Evolutionary conservation across 345 rosid species (phyloP), one percentile per base, ranked within the genome.

Genomic region (Eucalyptus tenuipes): DNA sequence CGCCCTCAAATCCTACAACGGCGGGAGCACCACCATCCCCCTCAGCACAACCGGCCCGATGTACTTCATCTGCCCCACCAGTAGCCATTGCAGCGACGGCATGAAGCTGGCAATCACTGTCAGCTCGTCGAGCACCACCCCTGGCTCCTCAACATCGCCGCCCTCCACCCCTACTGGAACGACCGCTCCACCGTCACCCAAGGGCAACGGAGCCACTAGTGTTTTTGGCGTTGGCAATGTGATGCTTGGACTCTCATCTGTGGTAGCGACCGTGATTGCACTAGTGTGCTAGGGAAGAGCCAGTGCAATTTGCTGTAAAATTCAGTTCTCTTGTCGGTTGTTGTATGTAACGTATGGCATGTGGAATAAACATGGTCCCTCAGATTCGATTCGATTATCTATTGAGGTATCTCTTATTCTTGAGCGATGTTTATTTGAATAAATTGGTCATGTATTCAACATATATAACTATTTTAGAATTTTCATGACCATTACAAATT

Each of bases 31-130:
- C 7, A 89, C 66, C 11, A 29, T 91, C 33, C 16, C 86, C 33
- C 88, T 95, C 7, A 47, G 85, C 18, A 50, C 15, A 7, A 0
- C 93, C 5, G 97, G 97, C 40, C 1, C 90, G 0, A 86, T n/a
- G 90, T 92, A 93, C 85, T 95, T 95, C 92, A 88, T 93, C 33
- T 95, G 97, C 86, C 93, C 97, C n/a, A 88, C 93, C 0, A 0
- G 2, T 0, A 94, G 95, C 47, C 96, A 95, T 47, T 95, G 95
- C 50, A 7, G 66, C 22, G 20, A 82, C 2, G 97, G 96, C 87
- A 95, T 95, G 97, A 95, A 93, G 91, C 89, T 95, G 4, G 71
- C 91, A 3, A 27, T 95, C 61, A 91, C 13, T n/a, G 94, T 93
- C 6, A 86, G 68, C 25, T 94, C 92, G 25, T 87, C 92, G 55